These are phyloP conservation scores for Pholiota microspora DNA, from an alignment of 768 basidiomycete genomes.

Conservation along the genomic window DNA sequence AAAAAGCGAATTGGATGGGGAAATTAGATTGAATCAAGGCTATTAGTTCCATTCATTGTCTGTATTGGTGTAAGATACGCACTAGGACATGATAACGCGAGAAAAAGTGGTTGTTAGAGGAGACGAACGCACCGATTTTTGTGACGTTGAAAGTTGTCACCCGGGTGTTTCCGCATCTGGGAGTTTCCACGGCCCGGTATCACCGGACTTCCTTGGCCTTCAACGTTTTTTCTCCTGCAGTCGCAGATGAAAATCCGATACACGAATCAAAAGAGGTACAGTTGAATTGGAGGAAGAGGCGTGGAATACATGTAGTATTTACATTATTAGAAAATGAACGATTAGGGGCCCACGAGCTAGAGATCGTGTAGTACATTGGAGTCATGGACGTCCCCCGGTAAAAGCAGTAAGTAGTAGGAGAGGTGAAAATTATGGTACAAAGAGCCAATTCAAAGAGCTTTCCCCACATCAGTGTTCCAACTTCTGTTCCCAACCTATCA, in stretches of 20 bases:
- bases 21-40: background rate
- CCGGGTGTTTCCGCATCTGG: conserved; percentile 18
- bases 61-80: conserved; percentile 9
- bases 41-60: background rate
- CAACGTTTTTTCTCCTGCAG: too few species aligned
- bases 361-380: background rate
- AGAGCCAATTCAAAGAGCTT: background rate
- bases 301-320: background rate
- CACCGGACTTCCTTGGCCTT: background rate
- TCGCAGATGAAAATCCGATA: too few species aligned
- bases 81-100: conserved; percentile 20
- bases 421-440: background rate
- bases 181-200: background rate
- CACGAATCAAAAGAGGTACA: too few species aligned
- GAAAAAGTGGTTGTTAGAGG: conserved; percentile 7
- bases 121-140: conserved; percentile 14
- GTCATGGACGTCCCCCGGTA: background rate
- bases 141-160: conserved; percentile 21
- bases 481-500: conserved; percentile 24
- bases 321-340: background rate
- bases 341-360: background rate
- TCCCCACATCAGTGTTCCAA: background rate
- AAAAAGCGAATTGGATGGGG: too few species aligned
- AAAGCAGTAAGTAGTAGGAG: too few species aligned
- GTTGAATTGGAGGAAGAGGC: background rate